Evolutionary conservation across 768 basidiomycete genomes (phyloP).

Genomic region (Chalciporus sphaerocephalus): DNA sequence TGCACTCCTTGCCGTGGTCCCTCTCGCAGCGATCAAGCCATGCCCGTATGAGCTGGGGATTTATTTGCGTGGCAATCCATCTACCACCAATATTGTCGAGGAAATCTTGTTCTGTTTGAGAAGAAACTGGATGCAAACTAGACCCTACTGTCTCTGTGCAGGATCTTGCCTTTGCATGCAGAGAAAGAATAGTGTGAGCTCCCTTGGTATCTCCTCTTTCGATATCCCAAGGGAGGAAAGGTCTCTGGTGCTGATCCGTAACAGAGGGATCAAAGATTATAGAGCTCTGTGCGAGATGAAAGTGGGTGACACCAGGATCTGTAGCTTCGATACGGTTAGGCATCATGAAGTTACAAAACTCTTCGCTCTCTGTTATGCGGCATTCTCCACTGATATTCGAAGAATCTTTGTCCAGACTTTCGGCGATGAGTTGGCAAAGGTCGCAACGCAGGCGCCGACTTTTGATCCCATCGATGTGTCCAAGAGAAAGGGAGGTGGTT

Average conservation of each 20-base stretch:
- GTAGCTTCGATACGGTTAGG: not conserved
- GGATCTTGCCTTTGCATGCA: conserved; percentile 9
- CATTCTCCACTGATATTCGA: conserved; percentile 8
- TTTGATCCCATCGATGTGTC: conserved; percentile 14
- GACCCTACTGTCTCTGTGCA: accelerated
- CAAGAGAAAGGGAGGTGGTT: not conserved
- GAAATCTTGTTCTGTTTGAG: not conserved
- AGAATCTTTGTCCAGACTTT: conserved; percentile 9
- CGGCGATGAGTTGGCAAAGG: conserved; percentile 13
- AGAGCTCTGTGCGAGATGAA: conserved; percentile 10
- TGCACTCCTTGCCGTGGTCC: conserved; percentile 7
- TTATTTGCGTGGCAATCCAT: conserved; percentile 1
- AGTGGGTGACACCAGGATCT: conserved; percentile 9
- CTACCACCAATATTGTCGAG: conserved; percentile 8
- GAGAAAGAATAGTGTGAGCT: conserved; percentile 3
- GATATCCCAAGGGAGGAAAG: conserved; percentile 10
- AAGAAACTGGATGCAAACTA: too few relatives aligned
- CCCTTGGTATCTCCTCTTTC: not conserved
- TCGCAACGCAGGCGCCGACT: conserved; percentile 7
- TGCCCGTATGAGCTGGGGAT: conserved; percentile 6
- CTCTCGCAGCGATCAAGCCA: conserved; percentile 17
- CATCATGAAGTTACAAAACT: conserved; percentile 9
- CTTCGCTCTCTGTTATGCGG: not conserved
- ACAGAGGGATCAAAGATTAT: conserved; percentile 2
- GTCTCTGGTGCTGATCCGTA: not conserved